Conservation (phyloP, 148 eudicot genomes). For the Nyssa sinensis region DNA sequence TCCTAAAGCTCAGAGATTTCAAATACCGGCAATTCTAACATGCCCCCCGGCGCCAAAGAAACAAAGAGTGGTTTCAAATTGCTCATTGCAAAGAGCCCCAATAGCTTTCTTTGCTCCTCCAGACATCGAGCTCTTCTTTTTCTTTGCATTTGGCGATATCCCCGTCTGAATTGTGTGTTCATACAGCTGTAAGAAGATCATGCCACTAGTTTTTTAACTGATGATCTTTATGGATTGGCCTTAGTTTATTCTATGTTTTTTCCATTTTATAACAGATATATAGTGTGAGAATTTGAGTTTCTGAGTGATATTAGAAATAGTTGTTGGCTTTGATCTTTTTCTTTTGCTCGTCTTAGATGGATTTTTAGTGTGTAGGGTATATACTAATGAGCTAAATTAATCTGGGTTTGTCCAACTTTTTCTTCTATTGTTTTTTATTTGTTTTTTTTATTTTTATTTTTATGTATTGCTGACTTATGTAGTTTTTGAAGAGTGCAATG, state of each 20-base stretch:
- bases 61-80: slow-evolving; percentile 7
- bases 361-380: slow-evolving; percentile 7
- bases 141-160: slow-evolving; percentile 12
- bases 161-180: slow-evolving; percentile 2
- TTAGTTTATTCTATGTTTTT: not conserved
- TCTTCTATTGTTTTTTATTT: too few species aligned
- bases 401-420: not conserved
- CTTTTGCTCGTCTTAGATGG: not conserved
- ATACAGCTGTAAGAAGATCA: not conserved
- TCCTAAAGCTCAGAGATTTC: slow-evolving; percentile 18
- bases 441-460: too few species aligned
- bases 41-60: slow-evolving; percentile 28
- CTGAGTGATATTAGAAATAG: not conserved
- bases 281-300: not conserved
- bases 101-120: slow-evolving; percentile 29
- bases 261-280: not conserved
- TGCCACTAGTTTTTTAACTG: not conserved
- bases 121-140: slow-evolving; percentile 30
- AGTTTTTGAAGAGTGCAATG: not conserved
- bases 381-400: not conserved
- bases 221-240: not conserved
- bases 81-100: slow-evolving; percentile 12
- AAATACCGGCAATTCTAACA: slow-evolving; percentile 17
- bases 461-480: not conserved
- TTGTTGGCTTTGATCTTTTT: slow-evolving; percentile 8